Conservation (phyloP, 371 early-diverging fungal species). For the Mucor irregularis region DNA sequence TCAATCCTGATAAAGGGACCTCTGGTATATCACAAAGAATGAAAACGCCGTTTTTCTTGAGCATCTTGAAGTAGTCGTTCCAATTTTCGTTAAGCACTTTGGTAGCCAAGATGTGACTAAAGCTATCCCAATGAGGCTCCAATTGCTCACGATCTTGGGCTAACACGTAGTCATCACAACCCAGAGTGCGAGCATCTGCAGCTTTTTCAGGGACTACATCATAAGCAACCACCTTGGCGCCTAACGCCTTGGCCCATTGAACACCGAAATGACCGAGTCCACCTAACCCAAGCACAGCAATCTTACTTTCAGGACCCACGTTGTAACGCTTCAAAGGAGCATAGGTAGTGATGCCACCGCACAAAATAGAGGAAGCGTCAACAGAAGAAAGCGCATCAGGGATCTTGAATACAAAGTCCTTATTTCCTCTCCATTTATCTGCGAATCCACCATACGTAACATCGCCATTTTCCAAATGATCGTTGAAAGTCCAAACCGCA, state of each 20-base stretch:
- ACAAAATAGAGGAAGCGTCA: slow-evolving; percentile 56
- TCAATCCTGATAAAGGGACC: slow-evolving; percentile 35
- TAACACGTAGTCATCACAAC: slow-evolving; percentile 57
- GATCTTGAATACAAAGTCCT: slow-evolving; percentile 62
- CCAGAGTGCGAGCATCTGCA: slow-evolving; percentile 64
- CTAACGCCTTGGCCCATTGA: slow-evolving; percentile 59
- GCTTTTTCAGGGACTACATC: slow-evolving; percentile 64
- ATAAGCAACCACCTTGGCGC: slow-evolving; percentile 70
- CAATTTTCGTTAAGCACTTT: slow-evolving; percentile 39
- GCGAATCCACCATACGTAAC: slow-evolving; percentile 71
- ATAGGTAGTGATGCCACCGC: slow-evolving; percentile 61
- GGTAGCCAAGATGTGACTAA: slow-evolving; percentile 41
- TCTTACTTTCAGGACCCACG: slow-evolving; percentile 50
- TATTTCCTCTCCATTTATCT: slow-evolving; percentile 36
- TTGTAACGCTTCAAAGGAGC: slow-evolving; percentile 51
- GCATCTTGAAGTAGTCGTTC: slow-evolving; percentile 33
- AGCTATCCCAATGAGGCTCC: slow-evolving; percentile 11
- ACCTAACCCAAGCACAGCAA: slow-evolving; percentile 75
- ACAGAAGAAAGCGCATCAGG: slow-evolving; percentile 56
- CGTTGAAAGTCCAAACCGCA: slow-evolving; percentile 63
- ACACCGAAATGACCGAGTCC: slow-evolving; percentile 74
- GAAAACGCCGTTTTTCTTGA: slow-evolving; percentile 39
- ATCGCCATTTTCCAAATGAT: slow-evolving; percentile 52
- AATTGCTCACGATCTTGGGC: slow-evolving; percentile 13
- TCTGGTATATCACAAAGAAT: slow-evolving; percentile 69